Base-by-base conservation (phyloP, 2,329 filamentous ascomycete genomes). In the Colletotrichum limetticola region DNA sequence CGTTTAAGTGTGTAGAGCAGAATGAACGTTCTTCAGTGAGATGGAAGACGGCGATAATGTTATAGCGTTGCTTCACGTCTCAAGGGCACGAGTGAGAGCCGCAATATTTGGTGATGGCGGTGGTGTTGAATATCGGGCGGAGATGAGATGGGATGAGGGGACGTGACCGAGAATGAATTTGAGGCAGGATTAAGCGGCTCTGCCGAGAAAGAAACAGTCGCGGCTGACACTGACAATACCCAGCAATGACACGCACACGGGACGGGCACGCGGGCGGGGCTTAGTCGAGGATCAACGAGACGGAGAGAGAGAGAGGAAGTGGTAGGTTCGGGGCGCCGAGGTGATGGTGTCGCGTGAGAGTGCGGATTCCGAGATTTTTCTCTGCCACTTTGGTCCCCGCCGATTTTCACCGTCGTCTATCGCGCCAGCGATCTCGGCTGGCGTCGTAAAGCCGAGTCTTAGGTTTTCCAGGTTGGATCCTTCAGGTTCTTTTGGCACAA, bases 371-470 rank as follows among this genome's bases (percentile, higher is more conserved):
- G 46, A 55, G 19, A 37, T 61, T 55, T 49, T 22, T 30, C 8
- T 60, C 24, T 24, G 16, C 5, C 24, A 37, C 24, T 32, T 56
- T 46, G 46, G 16, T 1, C 19, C 42, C 19, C 5, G 24, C 3
- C 22, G 42, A 49, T 49, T 49, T 49, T 30, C 53, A 16, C 16
- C 28, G n/a, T 24, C 22, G 52, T 55, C 22, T 32, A n/a, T 55
- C 42, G 8, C 46, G 28, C 69, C 53, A 46, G 65, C 59, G 53
- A 63, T 37, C 53, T 46, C 24, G 58, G 58, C 65, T 55, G 32
- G 59, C 52, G 69, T 26, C 24, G 11, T n/a, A 71, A 62, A 67
- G 24, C 52, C 49, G 64, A 62, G 56, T 9, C 32, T 30, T 32
- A 32, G 30, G 30, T 8, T 32, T 32, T 32, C 30, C 9, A 32